These are phyloP conservation scores for Lasiosphaeria hispida DNA, from an alignment of 495 filamentous ascomycete species.

Conservation along the genomic window DNA sequence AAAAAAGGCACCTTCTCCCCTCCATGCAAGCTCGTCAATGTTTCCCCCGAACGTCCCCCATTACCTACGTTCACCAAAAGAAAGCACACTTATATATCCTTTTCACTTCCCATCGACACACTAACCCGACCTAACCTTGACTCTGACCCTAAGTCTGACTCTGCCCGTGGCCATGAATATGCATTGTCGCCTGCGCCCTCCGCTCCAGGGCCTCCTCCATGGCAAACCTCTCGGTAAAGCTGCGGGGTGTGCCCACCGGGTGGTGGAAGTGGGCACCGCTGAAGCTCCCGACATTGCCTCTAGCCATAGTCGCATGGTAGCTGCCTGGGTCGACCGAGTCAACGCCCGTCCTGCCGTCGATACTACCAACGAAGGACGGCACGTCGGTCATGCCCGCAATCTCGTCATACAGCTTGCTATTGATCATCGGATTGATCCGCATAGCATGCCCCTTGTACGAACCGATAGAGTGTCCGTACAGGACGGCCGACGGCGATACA, in stretches of 20 bases:
- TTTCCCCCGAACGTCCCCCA: background rate
- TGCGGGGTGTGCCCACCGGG: conserved; percentile 35
- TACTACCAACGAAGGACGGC: conserved; percentile 44
- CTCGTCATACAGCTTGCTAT: conserved; percentile 42
- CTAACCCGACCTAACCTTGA: background rate
- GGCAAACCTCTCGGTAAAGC: conserved; percentile 44
- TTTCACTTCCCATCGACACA: background rate
- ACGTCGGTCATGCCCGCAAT: conserved; percentile 47
- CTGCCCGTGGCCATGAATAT: too few species aligned
- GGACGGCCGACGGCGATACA: conserved; percentile 24
- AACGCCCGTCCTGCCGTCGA: conserved; percentile 40
- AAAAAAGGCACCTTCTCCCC: background rate
- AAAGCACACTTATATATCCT: background rate
- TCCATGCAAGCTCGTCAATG: background rate
- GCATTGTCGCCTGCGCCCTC: conserved; percentile 6
- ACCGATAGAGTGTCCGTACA: conserved; percentile 34
- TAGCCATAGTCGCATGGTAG: conserved; percentile 37
- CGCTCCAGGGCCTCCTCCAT: conserved; percentile 42
- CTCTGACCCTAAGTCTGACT: background rate
- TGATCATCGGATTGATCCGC: conserved; percentile 32
- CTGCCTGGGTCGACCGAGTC: conserved; percentile 39
- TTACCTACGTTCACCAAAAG: background rate
- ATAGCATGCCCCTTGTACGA: conserved; percentile 44
- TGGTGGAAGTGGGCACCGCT: background rate
- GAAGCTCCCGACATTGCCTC: too few species aligned